These are phyloP conservation scores for Syzygium oleosum DNA, from an alignment of 345 rosid genomes.

Conservation along the genomic window DNA sequence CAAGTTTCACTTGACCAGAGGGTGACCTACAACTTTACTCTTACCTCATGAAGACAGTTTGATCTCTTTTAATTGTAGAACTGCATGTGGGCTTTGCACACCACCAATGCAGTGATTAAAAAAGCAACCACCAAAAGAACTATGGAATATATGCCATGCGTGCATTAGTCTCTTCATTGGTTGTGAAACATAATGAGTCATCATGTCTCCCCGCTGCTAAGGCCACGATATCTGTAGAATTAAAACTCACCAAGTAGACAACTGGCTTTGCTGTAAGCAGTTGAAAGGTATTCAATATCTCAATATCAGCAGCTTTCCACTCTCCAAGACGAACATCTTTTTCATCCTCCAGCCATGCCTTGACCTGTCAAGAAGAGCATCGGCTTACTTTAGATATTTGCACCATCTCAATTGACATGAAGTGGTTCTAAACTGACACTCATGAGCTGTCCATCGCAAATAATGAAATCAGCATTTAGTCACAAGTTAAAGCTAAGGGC, in stretches of 20 bases:
- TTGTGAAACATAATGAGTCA: neutral
- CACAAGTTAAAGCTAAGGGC: neutral
- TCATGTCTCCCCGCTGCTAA: neutral
- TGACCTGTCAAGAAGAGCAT: slow-evolving; percentile 41
- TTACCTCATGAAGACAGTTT: neutral
- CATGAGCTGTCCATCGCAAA: neutral
- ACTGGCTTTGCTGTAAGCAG: slow-evolving; percentile 96
- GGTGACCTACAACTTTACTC: neutral
- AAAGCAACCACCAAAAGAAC: neutral
- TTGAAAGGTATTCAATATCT: slow-evolving; percentile 87
- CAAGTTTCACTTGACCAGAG: neutral
- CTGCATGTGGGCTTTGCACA: neutral
- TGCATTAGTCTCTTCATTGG: neutral
- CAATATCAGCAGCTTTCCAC: slow-evolving; percentile 95
- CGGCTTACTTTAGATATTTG: neutral
- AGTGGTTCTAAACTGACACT: neutral
- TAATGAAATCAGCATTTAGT: neutral
- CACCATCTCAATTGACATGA: neutral
- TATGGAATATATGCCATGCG: neutral
- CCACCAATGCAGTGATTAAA: neutral
- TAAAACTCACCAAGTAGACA: slow-evolving; percentile 70
- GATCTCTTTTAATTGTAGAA: neutral
- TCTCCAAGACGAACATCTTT: slow-evolving; percentile 93
- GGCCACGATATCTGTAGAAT: neutral
- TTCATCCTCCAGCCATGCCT: slow-evolving; percentile 72